Percentiles rank a stretch among this genome's conserved stretches.
Evolutionary conservation across 192 early-diverging fungal genomes (phyloP).

Genomic region (Linnemannia zychae): DNA sequence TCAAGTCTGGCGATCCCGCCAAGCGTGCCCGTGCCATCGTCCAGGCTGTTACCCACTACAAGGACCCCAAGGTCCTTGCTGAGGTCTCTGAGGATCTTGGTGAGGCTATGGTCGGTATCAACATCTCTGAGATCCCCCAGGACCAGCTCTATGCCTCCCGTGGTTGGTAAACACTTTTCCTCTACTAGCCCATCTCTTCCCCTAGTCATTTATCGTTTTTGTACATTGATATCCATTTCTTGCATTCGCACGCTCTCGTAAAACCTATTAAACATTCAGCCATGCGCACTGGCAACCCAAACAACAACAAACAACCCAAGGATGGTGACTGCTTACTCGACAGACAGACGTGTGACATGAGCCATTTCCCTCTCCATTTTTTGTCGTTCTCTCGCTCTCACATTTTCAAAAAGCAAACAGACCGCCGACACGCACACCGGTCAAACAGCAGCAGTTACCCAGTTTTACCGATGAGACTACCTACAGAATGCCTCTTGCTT

Average conservation of each 20-base stretch:
- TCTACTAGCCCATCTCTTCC: not conserved
- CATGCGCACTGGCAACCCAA: too few species aligned
- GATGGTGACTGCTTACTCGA: too few species aligned
- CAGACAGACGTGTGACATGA: too few species aligned
- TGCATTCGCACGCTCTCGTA: not conserved
- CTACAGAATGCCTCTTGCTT: not conserved
- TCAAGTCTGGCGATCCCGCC: slow-evolving; percentile 93
- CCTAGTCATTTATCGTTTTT: slow-evolving; percentile 3
- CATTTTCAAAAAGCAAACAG: too few species aligned
- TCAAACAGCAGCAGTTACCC: not conserved
- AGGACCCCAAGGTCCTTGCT: slow-evolving; percentile 90
- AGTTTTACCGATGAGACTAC: not conserved
- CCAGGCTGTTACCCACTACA: slow-evolving; percentile 96
- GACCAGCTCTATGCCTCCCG: slow-evolving; percentile 71
- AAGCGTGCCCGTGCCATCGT: slow-evolving; percentile 96
- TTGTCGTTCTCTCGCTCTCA: too few species aligned
- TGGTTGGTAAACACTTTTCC: slow-evolving; percentile 67
- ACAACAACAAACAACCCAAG: not conserved
- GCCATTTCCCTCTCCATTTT: too few species aligned
- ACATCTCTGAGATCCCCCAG: slow-evolving; percentile 77
- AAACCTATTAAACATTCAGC: not conserved
- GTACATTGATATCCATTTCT: slow-evolving; percentile 9
- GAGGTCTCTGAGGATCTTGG: slow-evolving; percentile 93
- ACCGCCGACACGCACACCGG: not conserved
- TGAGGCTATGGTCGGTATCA: slow-evolving; percentile 98